Conservation (phyloP, 2,329 filamentous ascomycete genomes). For the Sporothrix dimorphospora region DNA sequence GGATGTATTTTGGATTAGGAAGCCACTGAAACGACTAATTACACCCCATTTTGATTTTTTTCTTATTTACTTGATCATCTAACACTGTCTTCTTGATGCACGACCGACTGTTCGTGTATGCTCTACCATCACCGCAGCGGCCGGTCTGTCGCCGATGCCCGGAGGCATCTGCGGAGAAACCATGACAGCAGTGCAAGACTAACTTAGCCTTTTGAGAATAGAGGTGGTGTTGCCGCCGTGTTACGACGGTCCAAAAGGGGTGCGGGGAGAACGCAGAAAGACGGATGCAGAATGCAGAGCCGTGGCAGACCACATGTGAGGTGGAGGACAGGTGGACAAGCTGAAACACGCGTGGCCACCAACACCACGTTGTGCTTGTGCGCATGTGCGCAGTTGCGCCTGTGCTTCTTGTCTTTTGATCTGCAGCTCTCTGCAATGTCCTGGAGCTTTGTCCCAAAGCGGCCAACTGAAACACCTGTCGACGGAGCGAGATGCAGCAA, state of each 20-base stretch:
- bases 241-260: not conserved
- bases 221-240: not conserved
- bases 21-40: not conserved
- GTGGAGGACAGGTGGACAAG: not conserved
- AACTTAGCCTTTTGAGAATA: not conserved
- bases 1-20: not conserved
- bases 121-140: not conserved
- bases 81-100: not conserved
- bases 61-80: not conserved
- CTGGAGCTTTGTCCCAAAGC: slow-evolving; percentile 1
- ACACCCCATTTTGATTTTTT: not conserved
- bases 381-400: not conserved
- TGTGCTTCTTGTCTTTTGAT: not conserved
- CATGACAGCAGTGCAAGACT: not conserved
- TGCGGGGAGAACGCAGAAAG: not conserved
- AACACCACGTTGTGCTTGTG: not conserved
- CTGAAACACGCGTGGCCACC: slow-evolving; percentile 13
- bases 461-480: slow-evolving; percentile 1
- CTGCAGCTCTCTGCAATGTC: not conserved
- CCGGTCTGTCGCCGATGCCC: not conserved
- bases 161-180: not conserved
- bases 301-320: not conserved
- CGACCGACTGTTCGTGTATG: not conserved
- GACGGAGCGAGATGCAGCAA: not conserved
- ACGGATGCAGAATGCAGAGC: not conserved